phyloP scores from a whole-genome alignment of 1,284 basidiomycete genomes.

The Trametes sp. region DNA sequence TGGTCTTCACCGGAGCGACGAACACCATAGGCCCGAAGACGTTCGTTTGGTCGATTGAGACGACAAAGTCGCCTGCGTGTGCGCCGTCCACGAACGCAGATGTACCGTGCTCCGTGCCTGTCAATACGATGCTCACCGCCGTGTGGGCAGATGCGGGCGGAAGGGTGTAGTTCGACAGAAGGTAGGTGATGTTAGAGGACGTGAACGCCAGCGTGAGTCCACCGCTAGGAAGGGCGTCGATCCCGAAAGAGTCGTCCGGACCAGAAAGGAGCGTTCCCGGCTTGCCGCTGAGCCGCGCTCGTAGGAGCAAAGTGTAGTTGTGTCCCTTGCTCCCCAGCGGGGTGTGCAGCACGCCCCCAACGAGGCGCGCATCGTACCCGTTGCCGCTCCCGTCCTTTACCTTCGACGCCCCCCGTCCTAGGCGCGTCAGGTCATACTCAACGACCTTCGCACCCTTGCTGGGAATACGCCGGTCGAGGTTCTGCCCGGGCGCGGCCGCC shows the following conservation, averaged over 20 bases:
- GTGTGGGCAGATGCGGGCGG: neutral
- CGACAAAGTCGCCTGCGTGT: conserved; percentile 34
- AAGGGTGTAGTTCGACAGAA: conserved; percentile 34
- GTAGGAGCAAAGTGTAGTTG: conserved; percentile 44
- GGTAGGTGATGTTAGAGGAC: conserved; percentile 36
- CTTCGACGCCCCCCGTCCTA: neutral
- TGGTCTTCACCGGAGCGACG: conserved; percentile 34
- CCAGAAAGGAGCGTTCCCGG: conserved; percentile 33
- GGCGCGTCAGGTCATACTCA: conserved; percentile 26
- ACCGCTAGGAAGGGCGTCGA: conserved; percentile 15
- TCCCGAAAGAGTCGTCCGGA: conserved; percentile 36
- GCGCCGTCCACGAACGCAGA: conserved; percentile 34
- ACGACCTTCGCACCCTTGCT: conserved; percentile 29
- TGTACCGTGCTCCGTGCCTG: conserved; percentile 35
- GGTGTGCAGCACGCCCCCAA: conserved; percentile 32
- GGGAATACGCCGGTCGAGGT: conserved; percentile 35
- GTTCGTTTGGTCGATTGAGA: conserved; percentile 33
- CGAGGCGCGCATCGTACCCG: conserved; percentile 33
- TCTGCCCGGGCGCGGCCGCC: conserved; percentile 36
- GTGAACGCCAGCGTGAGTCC: conserved; percentile 36
- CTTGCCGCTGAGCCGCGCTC: conserved; percentile 20
- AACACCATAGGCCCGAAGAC: conserved; percentile 37
- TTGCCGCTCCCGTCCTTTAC: conserved; percentile 36
- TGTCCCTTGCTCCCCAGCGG: conserved; percentile 45
- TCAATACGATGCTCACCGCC: conserved; percentile 30